Evolutionary conservation across 2,329 filamentous ascomycete genomes (phyloP).

Genomic region (Xylaria multiplex): DNA sequence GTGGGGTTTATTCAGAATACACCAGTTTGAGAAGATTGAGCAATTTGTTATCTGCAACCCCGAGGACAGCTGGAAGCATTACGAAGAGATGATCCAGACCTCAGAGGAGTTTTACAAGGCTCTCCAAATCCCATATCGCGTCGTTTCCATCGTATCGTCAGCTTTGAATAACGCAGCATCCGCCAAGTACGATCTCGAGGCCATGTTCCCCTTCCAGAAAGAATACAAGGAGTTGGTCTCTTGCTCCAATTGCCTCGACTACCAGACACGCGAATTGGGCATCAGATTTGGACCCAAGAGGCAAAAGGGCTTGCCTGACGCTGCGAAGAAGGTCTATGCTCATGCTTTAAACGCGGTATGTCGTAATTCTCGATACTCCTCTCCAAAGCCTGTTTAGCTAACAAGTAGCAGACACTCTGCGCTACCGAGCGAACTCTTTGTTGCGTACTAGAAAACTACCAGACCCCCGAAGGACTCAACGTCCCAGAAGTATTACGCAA

Average conservation of each 20-base stretch:
- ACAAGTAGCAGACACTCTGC: constrained; percentile 33
- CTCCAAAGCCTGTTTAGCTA: neutral
- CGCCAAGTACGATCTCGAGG: constrained; percentile 96
- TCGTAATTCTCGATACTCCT: neutral
- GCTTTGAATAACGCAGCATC: constrained; percentile 88
- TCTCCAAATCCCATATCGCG: constrained; percentile 86
- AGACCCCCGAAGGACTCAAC: constrained; percentile 72
- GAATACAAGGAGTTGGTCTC: constrained; percentile 93
- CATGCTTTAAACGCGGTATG: constrained; percentile 88
- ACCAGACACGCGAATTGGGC: constrained; percentile 93
- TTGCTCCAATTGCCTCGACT: constrained; percentile 89
- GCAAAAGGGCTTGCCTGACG: constrained; percentile 70
- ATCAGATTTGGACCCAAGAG: constrained; percentile 91
- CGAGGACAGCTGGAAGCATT: constrained; percentile 85
- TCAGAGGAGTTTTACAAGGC: constrained; percentile 97
- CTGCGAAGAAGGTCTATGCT: constrained; percentile 86
- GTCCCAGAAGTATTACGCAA: constrained; percentile 81
- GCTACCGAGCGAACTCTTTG: constrained; percentile 93
- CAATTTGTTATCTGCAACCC: constrained; percentile 72
- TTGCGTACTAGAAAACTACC: constrained; percentile 96
- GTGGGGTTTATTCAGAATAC: constrained; percentile 86
- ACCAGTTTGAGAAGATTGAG: constrained; percentile 91
- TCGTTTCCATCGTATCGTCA: constrained; percentile 95
- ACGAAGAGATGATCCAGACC: constrained; percentile 89
- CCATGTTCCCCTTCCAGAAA: constrained; percentile 94